A percentile compares a stretch with the other conserved stretches of the same genome.
These are phyloP conservation scores for Boletus reticuloceps DNA, from an alignment of 768 basidiomycete genomes.

Conservation along the genomic window DNA sequence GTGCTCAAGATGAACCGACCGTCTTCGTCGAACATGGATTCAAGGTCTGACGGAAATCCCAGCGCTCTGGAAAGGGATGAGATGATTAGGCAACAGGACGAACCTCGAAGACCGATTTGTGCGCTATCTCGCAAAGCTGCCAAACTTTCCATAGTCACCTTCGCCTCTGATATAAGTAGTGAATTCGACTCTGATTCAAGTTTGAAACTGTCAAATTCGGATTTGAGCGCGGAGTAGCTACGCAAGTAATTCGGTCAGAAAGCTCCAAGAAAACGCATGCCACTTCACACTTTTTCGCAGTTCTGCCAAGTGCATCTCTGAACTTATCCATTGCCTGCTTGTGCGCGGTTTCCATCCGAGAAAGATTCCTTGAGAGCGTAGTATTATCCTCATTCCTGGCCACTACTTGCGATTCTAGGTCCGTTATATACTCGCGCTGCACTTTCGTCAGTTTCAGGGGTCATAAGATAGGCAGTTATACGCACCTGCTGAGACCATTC, in stretches of 20 bases:
- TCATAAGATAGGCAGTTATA: not conserved
- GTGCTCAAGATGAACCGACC: constrained; percentile 24
- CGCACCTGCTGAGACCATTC: constrained; percentile 15
- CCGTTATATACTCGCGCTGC: constrained; percentile 18
- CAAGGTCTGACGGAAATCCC: constrained; percentile 21
- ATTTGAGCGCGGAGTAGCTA: constrained; percentile 33
- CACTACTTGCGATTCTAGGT: constrained; percentile 20
- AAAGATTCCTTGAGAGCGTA: constrained; percentile 10
- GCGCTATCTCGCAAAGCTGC: constrained; percentile 21
- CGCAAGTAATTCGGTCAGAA: not conserved
- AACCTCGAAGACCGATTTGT: constrained; percentile 26
- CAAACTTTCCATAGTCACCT: constrained; percentile 24
- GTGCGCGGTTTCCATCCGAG: constrained; percentile 13
- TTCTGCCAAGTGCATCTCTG: constrained; percentile 17
- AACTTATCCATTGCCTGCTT: constrained; percentile 12
- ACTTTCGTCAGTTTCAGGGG: not conserved
- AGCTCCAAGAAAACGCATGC: not conserved
- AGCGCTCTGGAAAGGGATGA: not conserved
- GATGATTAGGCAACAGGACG: not conserved
- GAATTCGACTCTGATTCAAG: constrained; percentile 21
- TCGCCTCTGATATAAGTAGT: constrained; percentile 23
- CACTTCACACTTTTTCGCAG: constrained; percentile 18
- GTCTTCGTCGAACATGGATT: constrained; percentile 26
- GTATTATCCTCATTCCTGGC: constrained; percentile 13
- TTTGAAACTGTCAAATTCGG: constrained; percentile 28